phyloP scores from a whole-genome alignment of 1,139 yeast genomes.

The Candida smagusa region DNA sequence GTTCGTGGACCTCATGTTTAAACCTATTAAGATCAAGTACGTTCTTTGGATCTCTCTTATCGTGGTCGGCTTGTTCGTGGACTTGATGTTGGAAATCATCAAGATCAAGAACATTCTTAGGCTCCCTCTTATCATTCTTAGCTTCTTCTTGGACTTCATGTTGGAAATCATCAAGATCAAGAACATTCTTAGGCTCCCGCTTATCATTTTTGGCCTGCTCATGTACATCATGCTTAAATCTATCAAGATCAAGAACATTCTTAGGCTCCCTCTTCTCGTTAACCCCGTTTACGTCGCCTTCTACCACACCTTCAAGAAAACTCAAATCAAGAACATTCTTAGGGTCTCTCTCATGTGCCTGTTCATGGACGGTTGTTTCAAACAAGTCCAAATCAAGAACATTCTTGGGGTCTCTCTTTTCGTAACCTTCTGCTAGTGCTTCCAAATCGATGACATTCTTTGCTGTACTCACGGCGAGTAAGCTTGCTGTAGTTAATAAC shows the following conservation, averaged over 20 bases:
- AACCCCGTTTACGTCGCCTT: background rate
- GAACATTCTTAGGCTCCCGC: slow-evolving; percentile 9
- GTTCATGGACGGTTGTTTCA: slow-evolving; percentile 5
- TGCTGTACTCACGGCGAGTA: background rate
- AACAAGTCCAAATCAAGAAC: slow-evolving; percentile 10
- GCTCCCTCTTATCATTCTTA: slow-evolving; percentile 8
- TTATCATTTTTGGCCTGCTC: slow-evolving; percentile 1
- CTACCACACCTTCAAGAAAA: slow-evolving; percentile 6
- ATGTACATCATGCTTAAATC: slow-evolving; percentile 6
- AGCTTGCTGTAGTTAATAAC: no score
- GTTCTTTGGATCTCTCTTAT: slow-evolving; percentile 21
- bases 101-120: slow-evolving; percentile 18
- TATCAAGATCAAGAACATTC: slow-evolving; percentile 10
- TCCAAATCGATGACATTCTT: slow-evolving; percentile 13
- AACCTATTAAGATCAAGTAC: slow-evolving; percentile 8
- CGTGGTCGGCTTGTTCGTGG: no score
- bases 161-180: slow-evolving; percentile 8
- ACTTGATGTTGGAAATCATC: slow-evolving; percentile 10
- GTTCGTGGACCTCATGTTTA: slow-evolving; percentile 7
- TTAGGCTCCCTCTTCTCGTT: slow-evolving; percentile 5
- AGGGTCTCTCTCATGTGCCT: background rate
- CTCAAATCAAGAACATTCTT: slow-evolving; percentile 19
- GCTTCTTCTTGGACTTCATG: slow-evolving; percentile 4
- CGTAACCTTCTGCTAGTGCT: slow-evolving; percentile 1
- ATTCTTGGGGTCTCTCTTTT: slow-evolving; percentile 8